A percentile compares a stretch with the other conserved stretches of the same genome.
phyloP scores from a whole-genome alignment of 208 protist genomes.

The Angomonas ambiguus region DNA sequence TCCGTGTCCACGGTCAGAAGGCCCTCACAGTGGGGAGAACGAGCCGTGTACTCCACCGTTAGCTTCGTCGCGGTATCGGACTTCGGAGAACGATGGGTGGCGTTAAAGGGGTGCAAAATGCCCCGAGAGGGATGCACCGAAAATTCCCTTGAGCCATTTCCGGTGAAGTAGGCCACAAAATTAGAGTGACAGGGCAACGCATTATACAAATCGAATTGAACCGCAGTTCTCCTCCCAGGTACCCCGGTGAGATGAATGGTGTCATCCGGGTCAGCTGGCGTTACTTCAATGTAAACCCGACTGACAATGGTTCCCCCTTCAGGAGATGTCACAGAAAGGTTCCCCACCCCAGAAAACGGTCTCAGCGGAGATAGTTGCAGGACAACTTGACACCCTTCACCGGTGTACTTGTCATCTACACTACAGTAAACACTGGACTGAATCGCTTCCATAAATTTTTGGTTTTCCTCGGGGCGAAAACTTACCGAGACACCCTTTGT shows the following conservation, averaged over 20 bases:
- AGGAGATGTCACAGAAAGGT: slow-evolving; percentile 51
- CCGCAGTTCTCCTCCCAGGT: slow-evolving; percentile 41
- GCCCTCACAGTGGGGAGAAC: slow-evolving; percentile 73
- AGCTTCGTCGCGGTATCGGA: slow-evolving; percentile 39
- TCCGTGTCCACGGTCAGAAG: slow-evolving; percentile 88
- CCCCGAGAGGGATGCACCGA: slow-evolving; percentile 67
- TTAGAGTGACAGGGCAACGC: slow-evolving; percentile 69
- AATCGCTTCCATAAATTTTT: slow-evolving; percentile 40
- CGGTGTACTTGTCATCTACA: slow-evolving; percentile 19
- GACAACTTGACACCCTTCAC: slow-evolving; percentile 37
- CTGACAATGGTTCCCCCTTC: slow-evolving; percentile 78
- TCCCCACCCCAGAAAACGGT: slow-evolving; percentile 59
- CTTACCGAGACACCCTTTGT: slow-evolving; percentile 19
- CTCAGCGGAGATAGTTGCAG: slow-evolving; percentile 77
- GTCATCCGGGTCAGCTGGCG: slow-evolving; percentile 76
- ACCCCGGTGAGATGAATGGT: slow-evolving; percentile 61
- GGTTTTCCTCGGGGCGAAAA: slow-evolving; percentile 40
- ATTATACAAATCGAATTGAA: slow-evolving; percentile 87
- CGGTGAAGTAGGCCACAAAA: slow-evolving; percentile 87
- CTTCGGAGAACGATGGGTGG: slow-evolving; percentile 36
- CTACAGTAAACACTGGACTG: slow-evolving; percentile 31
- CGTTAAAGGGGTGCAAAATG: slow-evolving; percentile 64
- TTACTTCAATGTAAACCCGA: slow-evolving; percentile 77
- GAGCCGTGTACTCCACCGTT: slow-evolving; percentile 50
- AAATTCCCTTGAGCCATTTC: slow-evolving; percentile 80